Evolutionary conservation across 768 basidiomycete genomes (phyloP).

Genomic region (Auricularia heimuer): DNA sequence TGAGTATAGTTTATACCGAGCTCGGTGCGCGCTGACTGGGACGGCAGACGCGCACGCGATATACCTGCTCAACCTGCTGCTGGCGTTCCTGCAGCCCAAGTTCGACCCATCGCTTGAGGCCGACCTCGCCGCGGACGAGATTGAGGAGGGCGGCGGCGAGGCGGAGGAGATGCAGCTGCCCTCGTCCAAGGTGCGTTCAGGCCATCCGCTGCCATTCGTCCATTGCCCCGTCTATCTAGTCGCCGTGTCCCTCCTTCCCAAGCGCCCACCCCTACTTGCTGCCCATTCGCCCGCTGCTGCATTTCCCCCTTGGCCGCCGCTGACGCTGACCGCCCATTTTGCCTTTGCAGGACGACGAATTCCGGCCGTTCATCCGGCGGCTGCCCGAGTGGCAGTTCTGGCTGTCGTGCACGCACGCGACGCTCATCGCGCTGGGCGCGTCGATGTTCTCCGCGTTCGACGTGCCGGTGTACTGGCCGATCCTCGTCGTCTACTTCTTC

Average conservation of each 20-base stretch:
- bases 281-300: background rate
- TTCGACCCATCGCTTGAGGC: conserved; percentile 95
- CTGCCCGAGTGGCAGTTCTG: conserved; percentile 97
- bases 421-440: conserved; percentile 67
- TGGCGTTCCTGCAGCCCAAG: conserved; percentile 95
- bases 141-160: conserved; percentile 77
- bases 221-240: no score
- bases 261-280: background rate
- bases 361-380: conserved; percentile 90
- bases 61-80: conserved; percentile 88
- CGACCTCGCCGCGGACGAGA: conserved; percentile 87
- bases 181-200: conserved; percentile 8
- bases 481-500: conserved; percentile 94
- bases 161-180: conserved; percentile 21
- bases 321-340: conserved; percentile 14
- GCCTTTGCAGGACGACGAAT: conserved; percentile 79
- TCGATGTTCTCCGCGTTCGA: conserved; percentile 82
- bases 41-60: conserved; percentile 77
- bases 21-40: conserved; percentile 7
- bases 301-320: background rate
- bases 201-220: no score
- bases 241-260: no score
- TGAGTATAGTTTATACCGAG: conserved; percentile 28
- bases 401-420: conserved; percentile 86
- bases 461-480: conserved; percentile 98